These are phyloP conservation scores for Candida hungchunana DNA, from an alignment of 805 yeast species.

Conservation along the genomic window DNA sequence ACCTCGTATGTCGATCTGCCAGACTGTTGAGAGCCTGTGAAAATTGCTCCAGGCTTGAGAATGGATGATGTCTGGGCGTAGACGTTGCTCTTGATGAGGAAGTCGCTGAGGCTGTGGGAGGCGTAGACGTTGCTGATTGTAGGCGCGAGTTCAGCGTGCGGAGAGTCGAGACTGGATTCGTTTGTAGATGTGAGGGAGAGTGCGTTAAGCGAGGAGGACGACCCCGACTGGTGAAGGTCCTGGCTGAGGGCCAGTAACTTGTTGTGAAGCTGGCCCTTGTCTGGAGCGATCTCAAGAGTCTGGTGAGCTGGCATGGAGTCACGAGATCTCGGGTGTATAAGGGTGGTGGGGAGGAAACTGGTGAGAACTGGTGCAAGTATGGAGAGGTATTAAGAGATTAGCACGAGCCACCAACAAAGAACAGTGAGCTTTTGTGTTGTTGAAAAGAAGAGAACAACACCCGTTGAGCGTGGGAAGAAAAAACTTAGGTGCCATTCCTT, in stretches of 20 bases:
- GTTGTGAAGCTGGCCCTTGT: constrained; percentile 12
- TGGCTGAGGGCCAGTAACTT: constrained; percentile 8
- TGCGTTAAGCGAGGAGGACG: constrained; percentile 6
- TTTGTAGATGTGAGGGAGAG: constrained; percentile 8
- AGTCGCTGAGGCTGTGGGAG: constrained; percentile 2
- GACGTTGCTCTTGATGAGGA: constrained; percentile 9
- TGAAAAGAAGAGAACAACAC: no score
- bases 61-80: constrained; percentile 33
- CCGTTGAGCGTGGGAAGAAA: no score
- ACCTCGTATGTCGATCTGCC: constrained; percentile 64
- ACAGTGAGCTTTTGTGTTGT: no score
- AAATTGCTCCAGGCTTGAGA: constrained; percentile 57
- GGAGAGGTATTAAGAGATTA: no score
- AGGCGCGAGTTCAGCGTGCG: constrained; percentile 2
- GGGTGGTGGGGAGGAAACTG: no score
- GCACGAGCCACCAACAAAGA: no score
- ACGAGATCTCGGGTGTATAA: no score
- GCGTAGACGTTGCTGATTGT: neutral
- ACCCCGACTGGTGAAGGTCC: constrained; percentile 2
- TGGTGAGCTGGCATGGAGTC: no score
- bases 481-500: no score
- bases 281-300: no score
- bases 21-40: constrained; percentile 67
- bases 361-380: no score
- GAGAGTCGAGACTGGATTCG: constrained; percentile 5